Evolutionary conservation across 495 filamentous ascomycete genomes (phyloP).

Genomic region (Hypoxylon lenormandii): DNA sequence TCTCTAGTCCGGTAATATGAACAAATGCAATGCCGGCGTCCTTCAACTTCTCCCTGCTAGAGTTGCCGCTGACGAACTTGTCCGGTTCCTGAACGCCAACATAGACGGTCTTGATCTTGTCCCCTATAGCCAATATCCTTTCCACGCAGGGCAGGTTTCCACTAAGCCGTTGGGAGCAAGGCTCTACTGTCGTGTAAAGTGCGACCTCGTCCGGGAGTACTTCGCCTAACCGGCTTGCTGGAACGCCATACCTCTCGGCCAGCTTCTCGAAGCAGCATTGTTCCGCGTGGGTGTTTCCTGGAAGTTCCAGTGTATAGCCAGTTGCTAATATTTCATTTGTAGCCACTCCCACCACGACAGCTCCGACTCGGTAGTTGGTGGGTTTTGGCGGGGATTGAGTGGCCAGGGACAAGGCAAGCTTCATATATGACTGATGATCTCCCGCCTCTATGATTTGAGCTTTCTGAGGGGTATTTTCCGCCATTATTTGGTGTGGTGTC

Average conservation of each 20-base stretch:
- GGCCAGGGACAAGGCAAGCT: slow-evolving; percentile 77
- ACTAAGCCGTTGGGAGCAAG: slow-evolving; percentile 82
- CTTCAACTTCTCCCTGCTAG: slow-evolving; percentile 75
- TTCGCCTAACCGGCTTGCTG: slow-evolving; percentile 67
- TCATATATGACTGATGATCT: slow-evolving; percentile 75
- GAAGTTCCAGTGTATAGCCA: slow-evolving; percentile 89
- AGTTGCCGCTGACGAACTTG: slow-evolving; percentile 85
- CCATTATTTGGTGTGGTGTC: slow-evolving; percentile 20
- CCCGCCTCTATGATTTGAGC: slow-evolving; percentile 47
- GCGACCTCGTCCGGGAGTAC: slow-evolving; percentile 68
- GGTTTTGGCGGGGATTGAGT: slow-evolving; percentile 82
- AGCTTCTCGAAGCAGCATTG: slow-evolving; percentile 89
- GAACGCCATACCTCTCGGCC: slow-evolving; percentile 60
- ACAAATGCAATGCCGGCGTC: slow-evolving; percentile 79
- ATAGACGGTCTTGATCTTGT: slow-evolving; percentile 78
- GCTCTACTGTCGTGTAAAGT: slow-evolving; percentile 95
- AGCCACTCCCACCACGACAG: slow-evolving; percentile 73
- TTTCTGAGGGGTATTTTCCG: background rate
- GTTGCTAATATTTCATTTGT: slow-evolving; percentile 77
- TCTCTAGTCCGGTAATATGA: slow-evolving; percentile 79
- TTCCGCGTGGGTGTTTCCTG: slow-evolving; percentile 95
- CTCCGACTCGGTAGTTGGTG: slow-evolving; percentile 93
- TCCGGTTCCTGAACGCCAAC: slow-evolving; percentile 89
- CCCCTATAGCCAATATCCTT: slow-evolving; percentile 75
- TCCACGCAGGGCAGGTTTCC: slow-evolving; percentile 87